Evolutionary conservation across 2,329 filamentous ascomycete genomes (phyloP).

Genomic region (Leptographium radiaticola): DNA sequence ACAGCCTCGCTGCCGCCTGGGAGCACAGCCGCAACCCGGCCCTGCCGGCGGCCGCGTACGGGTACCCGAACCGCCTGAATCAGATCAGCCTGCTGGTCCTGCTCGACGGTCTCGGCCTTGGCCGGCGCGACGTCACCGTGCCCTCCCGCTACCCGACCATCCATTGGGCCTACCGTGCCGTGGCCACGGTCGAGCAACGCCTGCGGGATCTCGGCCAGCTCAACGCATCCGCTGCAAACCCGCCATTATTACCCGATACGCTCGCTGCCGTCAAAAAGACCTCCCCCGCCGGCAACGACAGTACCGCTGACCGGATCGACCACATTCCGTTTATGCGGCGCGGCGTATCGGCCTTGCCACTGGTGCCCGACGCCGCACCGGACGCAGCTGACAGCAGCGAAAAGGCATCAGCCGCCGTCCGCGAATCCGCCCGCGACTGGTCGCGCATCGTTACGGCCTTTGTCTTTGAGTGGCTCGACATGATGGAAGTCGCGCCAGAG

Average conservation of each 20-base stretch:
- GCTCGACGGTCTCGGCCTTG: constrained; percentile 68
- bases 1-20: constrained; percentile 54
- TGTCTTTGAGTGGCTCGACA: constrained; percentile 66
- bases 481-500: constrained; percentile 29
- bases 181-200: constrained; percentile 51
- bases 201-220: constrained; percentile 37
- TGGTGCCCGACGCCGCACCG: constrained; percentile 48
- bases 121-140: constrained; percentile 29
- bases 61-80: constrained; percentile 53
- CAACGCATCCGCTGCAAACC: constrained; percentile 29
- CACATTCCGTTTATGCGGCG: constrained; percentile 64
- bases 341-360: constrained; percentile 62
- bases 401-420: constrained; percentile 60
- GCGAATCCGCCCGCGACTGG: constrained; percentile 64
- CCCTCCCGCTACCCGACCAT: constrained; percentile 67
- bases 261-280: constrained; percentile 32
- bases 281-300: constrained; percentile 14
- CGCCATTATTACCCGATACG: constrained; percentile 46
- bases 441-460: constrained; percentile 60
- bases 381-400: constrained; percentile 61
- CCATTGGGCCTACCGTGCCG: constrained; percentile 64
- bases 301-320: constrained; percentile 50
- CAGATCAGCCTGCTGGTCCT: constrained; percentile 75
- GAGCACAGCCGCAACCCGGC: constrained; percentile 52
- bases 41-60: constrained; percentile 45